Conservation (phyloP, 1,284 basidiomycete species). For the Fomes fomentarius region DNA sequence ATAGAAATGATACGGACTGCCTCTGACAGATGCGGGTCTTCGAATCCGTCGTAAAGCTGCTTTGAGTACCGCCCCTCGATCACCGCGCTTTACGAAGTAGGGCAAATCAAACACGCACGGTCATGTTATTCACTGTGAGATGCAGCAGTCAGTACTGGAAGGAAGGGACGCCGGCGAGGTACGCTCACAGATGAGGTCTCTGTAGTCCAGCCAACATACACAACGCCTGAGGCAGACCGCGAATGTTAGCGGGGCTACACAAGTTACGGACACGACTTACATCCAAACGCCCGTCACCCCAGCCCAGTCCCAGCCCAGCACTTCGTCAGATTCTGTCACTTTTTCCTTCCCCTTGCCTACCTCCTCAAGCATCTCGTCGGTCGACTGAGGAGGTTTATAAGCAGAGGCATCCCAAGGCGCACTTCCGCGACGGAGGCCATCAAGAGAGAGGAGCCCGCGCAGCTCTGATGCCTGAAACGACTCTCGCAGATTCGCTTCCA, state of each 20-base stretch:
- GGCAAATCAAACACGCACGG: no score
- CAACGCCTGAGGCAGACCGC: slow-evolving; percentile 36
- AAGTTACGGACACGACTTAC: slow-evolving; percentile 24
- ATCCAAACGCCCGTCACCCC: slow-evolving; percentile 58
- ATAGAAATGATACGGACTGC: slow-evolving; percentile 59
- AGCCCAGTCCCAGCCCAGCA: slow-evolving; percentile 62
- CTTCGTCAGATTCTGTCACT: slow-evolving; percentile 2
- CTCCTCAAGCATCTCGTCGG: neutral
- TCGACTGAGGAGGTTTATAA: slow-evolving; percentile 1
- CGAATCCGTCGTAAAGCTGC: slow-evolving; percentile 36
- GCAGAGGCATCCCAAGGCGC: slow-evolving; percentile 35
- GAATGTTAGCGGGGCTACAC: no score
- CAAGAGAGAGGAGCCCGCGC: slow-evolving; percentile 43
- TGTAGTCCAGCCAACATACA: slow-evolving; percentile 62
- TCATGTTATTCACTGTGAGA: slow-evolving; percentile 32
- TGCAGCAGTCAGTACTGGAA: neutral
- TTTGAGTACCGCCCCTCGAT: no score
- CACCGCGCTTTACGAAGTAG: no score
- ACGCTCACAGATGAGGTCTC: slow-evolving; percentile 50
- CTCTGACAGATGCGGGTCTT: slow-evolving; percentile 44
- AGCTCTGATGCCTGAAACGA: slow-evolving; percentile 26
- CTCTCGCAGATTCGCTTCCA: slow-evolving; percentile 27
- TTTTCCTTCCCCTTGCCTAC: slow-evolving; percentile 16
- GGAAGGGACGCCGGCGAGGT: neutral
- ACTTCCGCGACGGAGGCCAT: slow-evolving; percentile 46